Percentiles rank a stretch among this genome's conserved stretches.
phyloP scores from a whole-genome alignment of 176 grass and related monocot genomes.

The Echinochloa phyllopogon region DNA sequence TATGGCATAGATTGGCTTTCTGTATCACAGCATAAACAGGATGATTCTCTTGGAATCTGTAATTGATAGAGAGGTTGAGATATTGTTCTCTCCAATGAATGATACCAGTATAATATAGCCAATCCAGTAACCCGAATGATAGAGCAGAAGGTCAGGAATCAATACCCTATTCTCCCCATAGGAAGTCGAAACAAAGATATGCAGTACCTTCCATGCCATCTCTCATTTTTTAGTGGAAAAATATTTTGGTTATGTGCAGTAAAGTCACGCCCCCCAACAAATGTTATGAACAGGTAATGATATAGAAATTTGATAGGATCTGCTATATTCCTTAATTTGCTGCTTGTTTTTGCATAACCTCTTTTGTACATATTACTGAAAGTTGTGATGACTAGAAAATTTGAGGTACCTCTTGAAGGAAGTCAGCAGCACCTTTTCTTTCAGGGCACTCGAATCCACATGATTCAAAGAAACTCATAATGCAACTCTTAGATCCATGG shows the following conservation, averaged over 20 bases:
- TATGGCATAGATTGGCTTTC: not conserved
- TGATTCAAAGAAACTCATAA: slow-evolving; percentile 70
- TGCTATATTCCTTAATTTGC: not conserved
- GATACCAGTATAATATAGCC: too few species aligned
- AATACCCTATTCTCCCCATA: not conserved
- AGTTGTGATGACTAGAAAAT: not conserved
- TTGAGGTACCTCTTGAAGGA: slow-evolving; percentile 80
- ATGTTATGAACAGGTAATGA: slow-evolving; percentile 1
- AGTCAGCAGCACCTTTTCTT: slow-evolving; percentile 81
- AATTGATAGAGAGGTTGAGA: not conserved
- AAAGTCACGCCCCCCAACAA: not conserved
- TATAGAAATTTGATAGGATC: not conserved
- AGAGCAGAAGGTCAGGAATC: not conserved
- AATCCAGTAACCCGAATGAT: not conserved
- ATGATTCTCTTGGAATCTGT: not conserved
- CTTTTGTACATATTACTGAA: not conserved
- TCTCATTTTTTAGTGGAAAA: not conserved
- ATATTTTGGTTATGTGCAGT: not conserved
- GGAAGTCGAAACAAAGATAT: not conserved
- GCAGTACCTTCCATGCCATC: not conserved
- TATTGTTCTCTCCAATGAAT: not conserved
- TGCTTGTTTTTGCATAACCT: slow-evolving; percentile 1
- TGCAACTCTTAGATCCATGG: slow-evolving; percentile 57
- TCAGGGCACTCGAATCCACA: slow-evolving; percentile 81
- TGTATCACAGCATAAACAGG: not conserved